A percentile compares a stretch with the other conserved stretches of the same genome.
phyloP scores from a whole-genome alignment of 768 basidiomycete species.

The Lyophyllum decastes region DNA sequence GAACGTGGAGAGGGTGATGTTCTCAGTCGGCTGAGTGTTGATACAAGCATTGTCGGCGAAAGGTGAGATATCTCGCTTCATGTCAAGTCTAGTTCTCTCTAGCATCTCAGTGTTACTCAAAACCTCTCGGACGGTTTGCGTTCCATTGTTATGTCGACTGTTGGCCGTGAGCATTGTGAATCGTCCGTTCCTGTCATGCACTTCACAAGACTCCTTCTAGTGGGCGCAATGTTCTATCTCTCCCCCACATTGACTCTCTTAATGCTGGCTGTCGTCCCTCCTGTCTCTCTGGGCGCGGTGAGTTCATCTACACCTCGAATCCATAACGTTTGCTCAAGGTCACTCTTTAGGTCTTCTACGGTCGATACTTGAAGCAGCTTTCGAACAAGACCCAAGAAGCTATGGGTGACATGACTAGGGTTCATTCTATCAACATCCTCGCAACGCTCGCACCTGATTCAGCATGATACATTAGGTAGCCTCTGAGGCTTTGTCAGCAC shows the following conservation, averaged over 20 bases:
- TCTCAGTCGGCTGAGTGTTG: constrained; percentile 85
- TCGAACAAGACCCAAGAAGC: constrained; percentile 93
- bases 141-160: constrained; percentile 90
- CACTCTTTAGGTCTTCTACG: constrained; percentile 79
- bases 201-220: constrained; percentile 33
- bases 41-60: constrained; percentile 93
- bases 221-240: constrained; percentile 94
- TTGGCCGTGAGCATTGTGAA: constrained; percentile 68
- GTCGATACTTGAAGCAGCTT: constrained; percentile 89
- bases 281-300: constrained; percentile 84
- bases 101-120: constrained; percentile 63
- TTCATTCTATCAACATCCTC: constrained; percentile 31
- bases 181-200: background rate
- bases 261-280: constrained; percentile 92
- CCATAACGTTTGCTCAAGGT: background rate
- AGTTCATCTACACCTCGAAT: constrained; percentile 18
- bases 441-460: background rate
- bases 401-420: constrained; percentile 91
- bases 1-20: constrained; percentile 94
- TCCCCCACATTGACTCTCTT: constrained; percentile 85
- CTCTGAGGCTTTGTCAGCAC: constrained; percentile 84
- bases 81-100: background rate
- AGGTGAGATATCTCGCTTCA: constrained; percentile 48
- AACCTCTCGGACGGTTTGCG: constrained; percentile 81
- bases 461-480: constrained; percentile 55